Conservation (phyloP, 306 rosid genomes). For the Castanospermum australe region DNA sequence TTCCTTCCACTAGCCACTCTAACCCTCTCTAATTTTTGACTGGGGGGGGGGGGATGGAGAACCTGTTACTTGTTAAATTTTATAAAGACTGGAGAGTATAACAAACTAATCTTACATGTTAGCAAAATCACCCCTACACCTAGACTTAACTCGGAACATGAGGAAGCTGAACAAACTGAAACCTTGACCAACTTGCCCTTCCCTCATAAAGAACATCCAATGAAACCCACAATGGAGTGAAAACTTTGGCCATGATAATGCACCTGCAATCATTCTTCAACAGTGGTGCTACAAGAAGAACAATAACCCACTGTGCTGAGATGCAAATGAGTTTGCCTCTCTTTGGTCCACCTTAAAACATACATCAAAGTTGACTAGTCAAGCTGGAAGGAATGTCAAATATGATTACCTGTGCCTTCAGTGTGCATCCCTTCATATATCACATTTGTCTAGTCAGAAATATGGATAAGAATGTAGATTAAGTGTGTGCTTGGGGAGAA, state of each 20-base stretch:
- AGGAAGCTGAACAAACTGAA: conserved; percentile 34
- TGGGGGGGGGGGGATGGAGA: conserved; percentile 7
- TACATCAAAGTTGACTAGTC: background rate
- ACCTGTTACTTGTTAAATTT: conserved; percentile 9
- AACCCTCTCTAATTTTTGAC: conserved; percentile 2
- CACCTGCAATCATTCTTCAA: conserved; percentile 12
- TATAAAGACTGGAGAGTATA: conserved; percentile 1
- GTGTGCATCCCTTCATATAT: conserved; percentile 35
- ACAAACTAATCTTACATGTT: conserved; percentile 19
- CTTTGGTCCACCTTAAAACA: conserved; percentile 25
- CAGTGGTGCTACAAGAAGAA: background rate
- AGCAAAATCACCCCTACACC: conserved; percentile 31
- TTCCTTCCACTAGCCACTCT: background rate
- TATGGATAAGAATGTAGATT: background rate
- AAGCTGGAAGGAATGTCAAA: conserved; percentile 19
- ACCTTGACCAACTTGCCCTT: conserved; percentile 32
- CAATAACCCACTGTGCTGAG: conserved; percentile 13
- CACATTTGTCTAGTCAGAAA: background rate
- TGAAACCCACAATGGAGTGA: conserved; percentile 4
- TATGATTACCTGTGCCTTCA: background rate
- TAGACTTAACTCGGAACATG: background rate
- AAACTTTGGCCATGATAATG: conserved; percentile 2
- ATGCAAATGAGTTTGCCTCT: conserved; percentile 11
- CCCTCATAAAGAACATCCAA: conserved; percentile 17
- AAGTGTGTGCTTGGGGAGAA: background rate